phyloP scores from a whole-genome alignment of 495 filamentous ascomycete genomes.

The Usnea hakonensis region DNA sequence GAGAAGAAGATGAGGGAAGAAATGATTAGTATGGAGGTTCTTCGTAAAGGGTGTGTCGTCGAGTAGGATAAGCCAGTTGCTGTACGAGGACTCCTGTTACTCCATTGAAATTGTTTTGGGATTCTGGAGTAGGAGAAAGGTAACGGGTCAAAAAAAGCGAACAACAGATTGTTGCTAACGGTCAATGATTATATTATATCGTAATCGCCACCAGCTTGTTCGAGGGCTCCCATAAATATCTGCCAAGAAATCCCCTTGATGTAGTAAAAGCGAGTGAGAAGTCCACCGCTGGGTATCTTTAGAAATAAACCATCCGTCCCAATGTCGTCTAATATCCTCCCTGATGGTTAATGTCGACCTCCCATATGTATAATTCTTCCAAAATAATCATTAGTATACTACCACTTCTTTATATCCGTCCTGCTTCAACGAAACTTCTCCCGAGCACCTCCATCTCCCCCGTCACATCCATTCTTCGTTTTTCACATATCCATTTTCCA shows the following conservation, averaged over 20 bases:
- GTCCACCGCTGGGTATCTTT: constrained; percentile 12
- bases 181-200: background rate
- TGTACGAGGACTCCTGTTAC: too few relatives aligned
- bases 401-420: constrained; percentile 27
- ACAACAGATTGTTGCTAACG: too few relatives aligned
- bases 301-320: background rate
- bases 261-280: constrained; percentile 2
- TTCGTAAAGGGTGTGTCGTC: too few relatives aligned
- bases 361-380: background rate
- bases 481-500: constrained; percentile 50
- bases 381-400: background rate
- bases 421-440: constrained; percentile 33
- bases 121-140: too few relatives aligned
- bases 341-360: background rate
- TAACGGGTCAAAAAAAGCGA: too few relatives aligned
- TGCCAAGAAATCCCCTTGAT: background rate
- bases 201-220: too few relatives aligned
- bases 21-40: too few relatives aligned
- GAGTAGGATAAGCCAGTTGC: too few relatives aligned
- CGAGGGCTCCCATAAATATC: too few relatives aligned
- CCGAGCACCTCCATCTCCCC: constrained; percentile 44
- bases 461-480: constrained; percentile 41
- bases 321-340: background rate
- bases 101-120: too few relatives aligned
- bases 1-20: too few relatives aligned